Percentiles rank a stretch among this genome's conserved stretches.
phyloP scores from a whole-genome alignment of 306 rosid genomes.

The Mucuna pruriens region DNA sequence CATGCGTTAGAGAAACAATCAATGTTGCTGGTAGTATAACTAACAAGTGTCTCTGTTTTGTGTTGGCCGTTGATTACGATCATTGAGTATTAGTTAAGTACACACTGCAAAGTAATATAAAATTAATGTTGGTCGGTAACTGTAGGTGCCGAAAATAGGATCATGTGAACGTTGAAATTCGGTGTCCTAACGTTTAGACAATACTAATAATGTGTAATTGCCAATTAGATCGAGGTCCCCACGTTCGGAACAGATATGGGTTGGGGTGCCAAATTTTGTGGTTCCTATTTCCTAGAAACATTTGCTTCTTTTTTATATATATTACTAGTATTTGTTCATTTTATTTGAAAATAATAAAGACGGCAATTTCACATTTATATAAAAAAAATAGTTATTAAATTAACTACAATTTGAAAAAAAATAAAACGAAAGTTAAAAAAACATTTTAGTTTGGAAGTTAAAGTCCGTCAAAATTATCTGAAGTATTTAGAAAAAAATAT shows the following conservation, averaged over 20 bases:
- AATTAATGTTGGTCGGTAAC: not conserved
- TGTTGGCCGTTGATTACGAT: not conserved
- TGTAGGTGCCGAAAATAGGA: not conserved
- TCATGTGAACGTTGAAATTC: slow-evolving; percentile 10
- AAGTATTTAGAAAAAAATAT: no score
- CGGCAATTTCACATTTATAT: not conserved
- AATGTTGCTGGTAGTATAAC: not conserved
- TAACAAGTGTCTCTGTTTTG: slow-evolving; percentile 9
- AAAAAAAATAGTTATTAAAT: not conserved
- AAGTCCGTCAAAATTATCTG: no score
- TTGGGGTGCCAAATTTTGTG: not conserved
- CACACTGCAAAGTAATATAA: not conserved
- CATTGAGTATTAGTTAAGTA: not conserved
- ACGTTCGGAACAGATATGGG: not conserved
- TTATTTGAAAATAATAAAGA: not conserved
- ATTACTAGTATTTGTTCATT: not conserved
- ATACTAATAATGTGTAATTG: not conserved
- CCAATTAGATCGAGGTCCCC: not conserved
- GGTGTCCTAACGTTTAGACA: not conserved
- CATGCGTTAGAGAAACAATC: not conserved
- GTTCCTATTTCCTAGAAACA: not conserved
- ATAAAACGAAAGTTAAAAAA: not conserved
- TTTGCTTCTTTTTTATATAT: not conserved
- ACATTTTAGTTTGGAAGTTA: not conserved
- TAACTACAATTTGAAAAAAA: not conserved